A percentile compares a stretch with the other conserved stretches of the same genome.
Conservation (phyloP, 2,329 filamentous ascomycete species). For the Coniochaeta sp. region DNA sequence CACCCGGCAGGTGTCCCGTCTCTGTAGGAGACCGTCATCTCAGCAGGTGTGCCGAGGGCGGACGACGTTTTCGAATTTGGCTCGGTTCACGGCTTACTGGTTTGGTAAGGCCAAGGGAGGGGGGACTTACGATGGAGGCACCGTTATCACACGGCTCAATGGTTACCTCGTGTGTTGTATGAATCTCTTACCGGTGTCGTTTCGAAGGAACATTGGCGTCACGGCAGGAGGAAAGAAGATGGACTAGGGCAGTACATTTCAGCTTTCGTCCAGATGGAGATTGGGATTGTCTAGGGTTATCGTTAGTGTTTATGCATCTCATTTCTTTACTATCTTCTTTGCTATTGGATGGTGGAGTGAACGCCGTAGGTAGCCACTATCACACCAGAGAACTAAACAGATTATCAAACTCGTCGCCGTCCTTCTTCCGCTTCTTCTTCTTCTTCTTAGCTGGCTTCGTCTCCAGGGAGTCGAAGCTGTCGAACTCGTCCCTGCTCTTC, state of each 20-base stretch:
- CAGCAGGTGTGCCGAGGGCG: too few relatives aligned
- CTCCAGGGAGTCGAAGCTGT: constrained; percentile 56
- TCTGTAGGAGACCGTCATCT: too few relatives aligned
- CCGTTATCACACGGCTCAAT: too few relatives aligned
- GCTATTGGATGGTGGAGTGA: constrained; percentile 8
- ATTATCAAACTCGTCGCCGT: constrained; percentile 59
- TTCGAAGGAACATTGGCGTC: neutral
- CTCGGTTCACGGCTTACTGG: too few relatives aligned
- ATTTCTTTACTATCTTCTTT: too few relatives aligned
- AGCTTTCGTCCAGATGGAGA: neutral
- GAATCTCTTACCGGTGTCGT: neutral
- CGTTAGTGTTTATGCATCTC: neutral
- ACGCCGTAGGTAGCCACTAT: neutral
- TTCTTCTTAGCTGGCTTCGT: constrained; percentile 40
- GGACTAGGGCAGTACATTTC: neutral
- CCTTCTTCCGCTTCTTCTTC: constrained; percentile 39
- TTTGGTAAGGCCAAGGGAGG: too few relatives aligned
- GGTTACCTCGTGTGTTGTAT: too few relatives aligned
- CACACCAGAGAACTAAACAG: constrained; percentile 57
- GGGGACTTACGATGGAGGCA: too few relatives aligned
- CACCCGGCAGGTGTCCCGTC: too few relatives aligned
- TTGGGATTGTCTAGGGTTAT: neutral
- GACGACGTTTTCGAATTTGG: too few relatives aligned
- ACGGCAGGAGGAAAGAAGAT: neutral
- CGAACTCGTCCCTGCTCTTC: constrained; percentile 49